Conservation (phyloP, 805 yeast species). For the Metschnikowia peoriensis region DNA sequence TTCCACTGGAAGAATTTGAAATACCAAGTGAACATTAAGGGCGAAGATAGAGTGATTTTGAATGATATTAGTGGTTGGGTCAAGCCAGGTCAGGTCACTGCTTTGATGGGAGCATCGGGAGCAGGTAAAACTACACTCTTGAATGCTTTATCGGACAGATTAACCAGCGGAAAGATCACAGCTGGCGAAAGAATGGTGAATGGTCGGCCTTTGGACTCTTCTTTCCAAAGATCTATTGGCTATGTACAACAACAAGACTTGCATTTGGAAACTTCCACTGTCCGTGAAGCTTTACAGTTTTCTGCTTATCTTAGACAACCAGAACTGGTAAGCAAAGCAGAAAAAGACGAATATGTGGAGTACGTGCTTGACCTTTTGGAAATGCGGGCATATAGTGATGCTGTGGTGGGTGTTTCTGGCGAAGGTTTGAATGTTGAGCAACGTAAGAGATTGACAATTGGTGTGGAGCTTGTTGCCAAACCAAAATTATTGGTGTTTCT, state of each 20-base stretch:
- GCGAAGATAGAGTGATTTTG: slow-evolving; percentile 33
- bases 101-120: slow-evolving; percentile 61
- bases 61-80: slow-evolving; percentile 29
- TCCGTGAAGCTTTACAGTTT: slow-evolving; percentile 50
- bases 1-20: slow-evolving; percentile 58
- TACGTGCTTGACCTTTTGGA: slow-evolving; percentile 46
- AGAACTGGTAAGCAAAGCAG: slow-evolving; percentile 33
- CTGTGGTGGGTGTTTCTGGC: slow-evolving; percentile 46
- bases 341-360: slow-evolving; percentile 51
- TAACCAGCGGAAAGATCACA: slow-evolving; percentile 52
- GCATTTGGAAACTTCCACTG: slow-evolving; percentile 49
- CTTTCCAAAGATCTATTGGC: slow-evolving; percentile 54
- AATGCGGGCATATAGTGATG: slow-evolving; percentile 54
- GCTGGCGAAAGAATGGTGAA: slow-evolving; percentile 54
- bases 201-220: slow-evolving; percentile 46
- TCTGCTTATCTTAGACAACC: slow-evolving; percentile 50
- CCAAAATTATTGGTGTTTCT: slow-evolving; percentile 51
- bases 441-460: slow-evolving; percentile 51
- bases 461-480: slow-evolving; percentile 53
- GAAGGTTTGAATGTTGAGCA: slow-evolving; percentile 54
- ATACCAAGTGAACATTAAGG: slow-evolving; percentile 50
- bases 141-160: slow-evolving; percentile 51
- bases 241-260: slow-evolving; percentile 61
- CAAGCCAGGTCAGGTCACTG: slow-evolving; percentile 55
- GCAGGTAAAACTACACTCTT: slow-evolving; percentile 59